Percentiles rank a stretch among this genome's conserved stretches.
phyloP scores from a whole-genome alignment of 106 monocot genomes.

The Hemerocallis citrina region DNA sequence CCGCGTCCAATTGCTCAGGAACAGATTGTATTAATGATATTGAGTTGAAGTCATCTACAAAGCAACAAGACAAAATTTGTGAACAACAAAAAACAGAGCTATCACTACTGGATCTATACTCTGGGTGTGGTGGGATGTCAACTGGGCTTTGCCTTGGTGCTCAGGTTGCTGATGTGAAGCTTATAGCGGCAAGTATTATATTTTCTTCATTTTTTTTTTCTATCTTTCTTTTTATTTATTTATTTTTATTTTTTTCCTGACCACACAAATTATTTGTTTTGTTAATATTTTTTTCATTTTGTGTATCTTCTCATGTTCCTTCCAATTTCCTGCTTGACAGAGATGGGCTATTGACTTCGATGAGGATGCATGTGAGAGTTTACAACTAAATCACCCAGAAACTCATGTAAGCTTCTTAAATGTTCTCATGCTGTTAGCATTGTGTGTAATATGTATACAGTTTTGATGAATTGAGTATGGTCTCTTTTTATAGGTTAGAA shows the following conservation, averaged over 20 bases:
- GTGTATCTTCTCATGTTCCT: slow-evolving; percentile 1
- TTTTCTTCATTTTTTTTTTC: neutral
- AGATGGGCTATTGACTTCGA: slow-evolving; percentile 85
- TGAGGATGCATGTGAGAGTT: slow-evolving; percentile 64
- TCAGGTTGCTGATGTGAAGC: slow-evolving; percentile 46
- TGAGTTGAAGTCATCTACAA: neutral
- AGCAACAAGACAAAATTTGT: slow-evolving; percentile 8
- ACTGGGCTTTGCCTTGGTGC: slow-evolving; percentile 82
- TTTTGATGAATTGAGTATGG: neutral
- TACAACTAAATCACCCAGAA: slow-evolving; percentile 73
- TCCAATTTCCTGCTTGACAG: slow-evolving; percentile 20
- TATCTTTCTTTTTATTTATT: neutral
- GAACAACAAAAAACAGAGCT: slow-evolving; percentile 30
- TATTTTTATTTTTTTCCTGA: neutral
- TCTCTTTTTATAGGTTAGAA: slow-evolving; percentile 61
- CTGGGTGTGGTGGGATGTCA: slow-evolving; percentile 97
- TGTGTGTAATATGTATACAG: neutral
- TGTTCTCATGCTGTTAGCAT: neutral
- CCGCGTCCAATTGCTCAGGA: slow-evolving; percentile 15
- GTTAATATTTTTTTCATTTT: slow-evolving; percentile 9
- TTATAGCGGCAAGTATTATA: slow-evolving; percentile 63
- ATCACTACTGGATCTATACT: slow-evolving; percentile 75
- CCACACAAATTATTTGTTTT: neutral
- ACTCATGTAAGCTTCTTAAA: slow-evolving; percentile 45
- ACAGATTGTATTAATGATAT: neutral